Evolutionary conservation across 2,329 filamentous ascomycete genomes (phyloP).

Genomic region (Xylariaceae sp.): DNA sequence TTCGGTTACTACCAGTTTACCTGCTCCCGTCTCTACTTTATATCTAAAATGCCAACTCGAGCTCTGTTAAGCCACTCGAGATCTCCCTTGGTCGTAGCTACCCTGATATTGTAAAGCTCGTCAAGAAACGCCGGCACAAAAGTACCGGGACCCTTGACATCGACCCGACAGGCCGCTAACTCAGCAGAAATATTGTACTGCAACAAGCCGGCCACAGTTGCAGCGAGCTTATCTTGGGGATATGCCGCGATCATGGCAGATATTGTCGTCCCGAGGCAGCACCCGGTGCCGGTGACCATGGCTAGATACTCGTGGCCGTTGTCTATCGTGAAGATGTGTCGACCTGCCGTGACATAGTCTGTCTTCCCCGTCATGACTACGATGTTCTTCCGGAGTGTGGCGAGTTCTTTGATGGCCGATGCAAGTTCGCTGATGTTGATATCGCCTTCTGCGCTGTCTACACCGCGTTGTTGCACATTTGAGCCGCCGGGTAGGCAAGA

Average conservation of each 20-base stretch:
- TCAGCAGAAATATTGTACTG: conserved; percentile 81
- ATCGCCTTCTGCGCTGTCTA: conserved; percentile 74
- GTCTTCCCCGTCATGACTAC: conserved; percentile 82
- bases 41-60: conserved; percentile 51
- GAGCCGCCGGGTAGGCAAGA: conserved; percentile 59
- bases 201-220: conserved; percentile 74
- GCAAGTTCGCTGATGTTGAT: conserved; percentile 60
- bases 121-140: conserved; percentile 90
- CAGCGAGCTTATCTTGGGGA: conserved; percentile 69
- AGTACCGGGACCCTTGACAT: conserved; percentile 80
- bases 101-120: conserved; percentile 61
- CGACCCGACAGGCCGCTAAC: conserved; percentile 65
- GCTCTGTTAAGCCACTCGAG: conserved; percentile 59
- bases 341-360: conserved; percentile 81
- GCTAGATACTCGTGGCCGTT: conserved; percentile 80
- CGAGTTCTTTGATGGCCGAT: conserved; percentile 69
- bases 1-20: too few relatives aligned
- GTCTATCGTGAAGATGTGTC: conserved; percentile 67
- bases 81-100: conserved; percentile 55
- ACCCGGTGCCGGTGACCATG: conserved; percentile 80
- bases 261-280: conserved; percentile 82
- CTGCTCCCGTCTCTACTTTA: not conserved
- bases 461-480: conserved; percentile 73
- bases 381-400: conserved; percentile 71
- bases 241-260: conserved; percentile 75